phyloP scores from a whole-genome alignment of 1,284 basidiomycete species.

The Sporisorium sorghi region DNA sequence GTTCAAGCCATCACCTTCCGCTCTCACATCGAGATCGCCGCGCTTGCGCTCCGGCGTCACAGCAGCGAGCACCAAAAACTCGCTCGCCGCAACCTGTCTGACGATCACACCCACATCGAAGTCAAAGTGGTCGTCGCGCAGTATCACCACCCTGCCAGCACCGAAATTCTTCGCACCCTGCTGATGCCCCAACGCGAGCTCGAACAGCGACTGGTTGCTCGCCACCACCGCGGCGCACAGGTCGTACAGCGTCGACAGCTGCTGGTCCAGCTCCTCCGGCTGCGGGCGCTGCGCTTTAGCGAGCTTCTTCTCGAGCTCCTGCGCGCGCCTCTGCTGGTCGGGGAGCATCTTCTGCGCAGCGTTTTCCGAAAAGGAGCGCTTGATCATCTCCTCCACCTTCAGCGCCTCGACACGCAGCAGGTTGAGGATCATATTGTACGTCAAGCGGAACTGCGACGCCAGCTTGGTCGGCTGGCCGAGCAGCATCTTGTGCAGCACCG shows the following conservation, averaged over 20 bases:
- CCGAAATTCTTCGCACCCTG: conserved; percentile 79
- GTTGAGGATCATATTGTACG: conserved; percentile 99
- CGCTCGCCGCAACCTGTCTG: conserved; percentile 74
- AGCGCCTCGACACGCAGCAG: conserved; percentile 94
- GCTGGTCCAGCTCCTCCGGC: conserved; percentile 73
- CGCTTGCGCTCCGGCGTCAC: conserved; percentile 73
- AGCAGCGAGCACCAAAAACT: conserved; percentile 81
- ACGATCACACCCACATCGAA: conserved; percentile 82
- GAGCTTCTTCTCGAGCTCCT: conserved; percentile 77
- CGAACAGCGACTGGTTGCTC: conserved; percentile 77
- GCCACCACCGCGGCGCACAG: conserved; percentile 77
- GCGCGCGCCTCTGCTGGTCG: conserved; percentile 88
- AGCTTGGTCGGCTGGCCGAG: conserved; percentile 90
- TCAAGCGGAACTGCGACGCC: conserved; percentile 95
- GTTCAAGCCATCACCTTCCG: not conserved
- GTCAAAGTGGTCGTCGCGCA: conserved; percentile 80
- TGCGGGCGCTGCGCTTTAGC: conserved; percentile 76
- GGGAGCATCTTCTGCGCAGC: conserved; percentile 90
- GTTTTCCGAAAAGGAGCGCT: conserved; percentile 98
- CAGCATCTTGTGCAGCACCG: conserved; percentile 80
- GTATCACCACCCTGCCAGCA: conserved; percentile 83
- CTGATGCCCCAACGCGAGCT: conserved; percentile 76
- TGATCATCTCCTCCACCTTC: conserved; percentile 99
- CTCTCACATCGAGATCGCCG: conserved; percentile 62
- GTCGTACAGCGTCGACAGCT: conserved; percentile 84